Evolutionary conservation across 2,329 filamentous ascomycete species (phyloP), one percentile per base, ranked within the genome.

Genomic region (Clonostachys rhizophaga): DNA sequence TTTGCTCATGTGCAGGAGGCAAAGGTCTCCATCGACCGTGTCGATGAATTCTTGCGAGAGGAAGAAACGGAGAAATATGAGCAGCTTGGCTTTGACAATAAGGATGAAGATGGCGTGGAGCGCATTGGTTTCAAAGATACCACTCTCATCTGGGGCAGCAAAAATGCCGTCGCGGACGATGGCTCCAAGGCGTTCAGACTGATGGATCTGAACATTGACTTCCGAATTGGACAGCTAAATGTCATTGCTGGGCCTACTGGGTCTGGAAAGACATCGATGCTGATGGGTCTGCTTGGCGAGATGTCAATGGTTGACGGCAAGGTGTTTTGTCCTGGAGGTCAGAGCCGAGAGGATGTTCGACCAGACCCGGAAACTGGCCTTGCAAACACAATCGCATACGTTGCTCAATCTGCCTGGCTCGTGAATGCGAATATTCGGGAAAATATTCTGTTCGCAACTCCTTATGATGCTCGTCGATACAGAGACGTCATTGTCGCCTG

Each of bases 1-100:
- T 87, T 97, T 60, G 94, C 94, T 11, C 94, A 97, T 68, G 91
- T 99, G 5, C 91, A 96, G 69, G 94, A 99, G 68, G 89, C 91
- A 20, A 95, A 95, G 70, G 92, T 99, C 17, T 99, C 94, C 0
- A 84, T 99, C 45, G 91, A 96, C 60, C 91, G 94, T 74, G 89
- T 99, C 8, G 92, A 99, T 61, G 88, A 95, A 57, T 99, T 96
- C 58, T 68, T 99, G 40, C 84, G 79, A 48, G 94, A 99, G 63
- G 91, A 94, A 8, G 94, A 99, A 70, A 99, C 94, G 0, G 90
- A 95, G 49, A 99, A 99, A 65, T 97, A 96, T 61, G 75, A 81
- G 36, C 94, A 97, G 61, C 77, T 99, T 2, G 81, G 84, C 12
- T 72, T 81, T 30, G 81, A 86, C 51, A 86, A 87, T 50, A 64